phyloP scores from a whole-genome alignment of 2,329 filamentous ascomycete genomes.

The Byssochlamys sp. region DNA sequence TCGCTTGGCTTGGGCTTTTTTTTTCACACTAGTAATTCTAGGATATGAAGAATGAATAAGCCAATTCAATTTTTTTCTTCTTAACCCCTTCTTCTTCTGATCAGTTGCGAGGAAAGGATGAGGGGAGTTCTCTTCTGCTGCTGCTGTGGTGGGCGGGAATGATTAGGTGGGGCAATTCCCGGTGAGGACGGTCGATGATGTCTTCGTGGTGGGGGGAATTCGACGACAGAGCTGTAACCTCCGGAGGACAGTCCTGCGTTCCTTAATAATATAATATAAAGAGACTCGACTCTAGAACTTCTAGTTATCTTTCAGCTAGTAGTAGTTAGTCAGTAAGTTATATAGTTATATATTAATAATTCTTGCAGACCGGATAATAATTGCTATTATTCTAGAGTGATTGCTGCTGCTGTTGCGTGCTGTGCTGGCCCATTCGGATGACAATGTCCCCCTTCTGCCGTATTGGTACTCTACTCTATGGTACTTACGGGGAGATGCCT shows the following conservation, averaged over 20 bases:
- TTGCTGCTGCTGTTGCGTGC: background rate
- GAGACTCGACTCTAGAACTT: background rate
- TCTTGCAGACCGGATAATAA: background rate
- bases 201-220: background rate
- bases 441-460: background rate
- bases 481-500: too few relatives aligned
- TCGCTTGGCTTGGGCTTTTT: background rate
- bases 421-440: background rate
- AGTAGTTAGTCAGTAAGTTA: too few relatives aligned
- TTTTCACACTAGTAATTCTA: background rate
- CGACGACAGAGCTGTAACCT: background rate
- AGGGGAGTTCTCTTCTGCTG: background rate
- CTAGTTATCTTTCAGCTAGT: too few relatives aligned
- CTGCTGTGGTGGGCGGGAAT: background rate
- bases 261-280: background rate
- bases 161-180: background rate
- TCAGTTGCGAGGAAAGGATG: background rate
- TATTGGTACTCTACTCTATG: too few relatives aligned
- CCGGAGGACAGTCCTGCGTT: background rate
- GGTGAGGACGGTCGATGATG: background rate
- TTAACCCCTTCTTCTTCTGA: background rate
- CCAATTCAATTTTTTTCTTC: background rate
- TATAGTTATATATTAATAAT: background rate
- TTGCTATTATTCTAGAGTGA: too few relatives aligned
- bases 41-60: background rate